phyloP scores from a whole-genome alignment of 768 basidiomycete genomes.

The Leucocoprinus sp. region DNA sequence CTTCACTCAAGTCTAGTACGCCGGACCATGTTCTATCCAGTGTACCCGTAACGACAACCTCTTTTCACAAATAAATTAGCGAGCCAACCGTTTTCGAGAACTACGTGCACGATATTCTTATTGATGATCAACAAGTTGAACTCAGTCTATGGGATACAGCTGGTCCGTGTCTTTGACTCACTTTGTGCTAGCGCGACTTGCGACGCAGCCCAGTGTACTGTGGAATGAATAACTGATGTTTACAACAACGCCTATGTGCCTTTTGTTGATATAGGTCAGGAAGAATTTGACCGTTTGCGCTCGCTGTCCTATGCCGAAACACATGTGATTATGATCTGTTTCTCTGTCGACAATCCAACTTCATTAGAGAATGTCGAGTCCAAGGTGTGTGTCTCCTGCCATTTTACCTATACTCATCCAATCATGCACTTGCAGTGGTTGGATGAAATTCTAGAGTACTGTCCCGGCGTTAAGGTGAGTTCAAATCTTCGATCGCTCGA shows the following conservation, averaged over 20 bases:
- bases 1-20: conserved; percentile 92
- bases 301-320: conserved; percentile 97
- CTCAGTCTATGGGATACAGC: conserved; percentile 97
- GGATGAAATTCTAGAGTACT: conserved; percentile 86
- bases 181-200: background rate
- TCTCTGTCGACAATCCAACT: conserved; percentile 93
- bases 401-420: background rate
- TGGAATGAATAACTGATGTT: conserved; percentile 5
- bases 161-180: conserved; percentile 40
- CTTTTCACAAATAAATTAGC: conserved; percentile 28
- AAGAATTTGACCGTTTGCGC: conserved; percentile 90
- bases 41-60: background rate
- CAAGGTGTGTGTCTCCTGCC: conserved; percentile 46
- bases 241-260: conserved; percentile 9
- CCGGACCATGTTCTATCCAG: conserved; percentile 12
- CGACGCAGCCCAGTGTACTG: background rate
- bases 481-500: conserved; percentile 5
- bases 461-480: conserved; percentile 87
- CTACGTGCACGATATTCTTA: conserved; percentile 82
- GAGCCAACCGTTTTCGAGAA: conserved; percentile 97
- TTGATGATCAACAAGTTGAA: conserved; percentile 85
- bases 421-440: conserved; percentile 61
- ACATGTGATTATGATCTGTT: conserved; percentile 93
- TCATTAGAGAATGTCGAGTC: conserved; percentile 94
- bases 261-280: conserved; percentile 56